These are phyloP conservation scores for Corynascus novoguineensis DNA, from an alignment of 495 filamentous ascomycete genomes.

Conservation along the genomic window DNA sequence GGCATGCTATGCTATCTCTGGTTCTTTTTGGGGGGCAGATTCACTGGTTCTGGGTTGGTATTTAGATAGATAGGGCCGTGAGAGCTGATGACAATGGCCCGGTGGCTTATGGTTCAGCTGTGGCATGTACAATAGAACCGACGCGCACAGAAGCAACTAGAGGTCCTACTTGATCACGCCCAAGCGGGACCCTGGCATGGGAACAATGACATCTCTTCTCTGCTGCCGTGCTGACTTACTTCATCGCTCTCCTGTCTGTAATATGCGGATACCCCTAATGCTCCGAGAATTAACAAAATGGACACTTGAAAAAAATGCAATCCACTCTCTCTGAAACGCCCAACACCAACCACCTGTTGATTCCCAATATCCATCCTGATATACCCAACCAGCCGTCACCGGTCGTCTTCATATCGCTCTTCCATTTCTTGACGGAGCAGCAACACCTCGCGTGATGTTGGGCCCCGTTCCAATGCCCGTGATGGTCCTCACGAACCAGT, in stretches of 20 bases:
- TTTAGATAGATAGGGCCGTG: neutral
- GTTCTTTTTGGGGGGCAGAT: neutral
- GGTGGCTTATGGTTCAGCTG: neutral
- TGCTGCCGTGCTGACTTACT: neutral
- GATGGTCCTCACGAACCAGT: constrained; percentile 53
- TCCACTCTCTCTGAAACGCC: neutral
- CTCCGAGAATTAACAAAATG: neutral
- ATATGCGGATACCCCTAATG: neutral
- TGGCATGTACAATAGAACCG: constrained; percentile 7
- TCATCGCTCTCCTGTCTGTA: neutral
- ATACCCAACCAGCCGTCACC: neutral
- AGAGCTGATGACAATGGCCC: neutral
- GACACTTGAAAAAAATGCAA: neutral
- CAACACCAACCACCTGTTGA: neutral
- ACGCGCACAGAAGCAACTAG: neutral
- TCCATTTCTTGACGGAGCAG: no score
- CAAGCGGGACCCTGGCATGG: neutral
- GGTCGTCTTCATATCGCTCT: no score
- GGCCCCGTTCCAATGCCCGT: constrained; percentile 56
- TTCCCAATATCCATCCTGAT: neutral
- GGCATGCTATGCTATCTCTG: neutral
- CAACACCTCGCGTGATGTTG: constrained; percentile 40
- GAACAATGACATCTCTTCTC: constrained; percentile 13
- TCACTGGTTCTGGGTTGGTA: constrained; percentile 3
- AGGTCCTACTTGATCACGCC: constrained; percentile 12